These are phyloP conservation scores for Parastagonospora avenae DNA, from an alignment of 2,329 filamentous ascomycete genomes.

Conservation along the genomic window DNA sequence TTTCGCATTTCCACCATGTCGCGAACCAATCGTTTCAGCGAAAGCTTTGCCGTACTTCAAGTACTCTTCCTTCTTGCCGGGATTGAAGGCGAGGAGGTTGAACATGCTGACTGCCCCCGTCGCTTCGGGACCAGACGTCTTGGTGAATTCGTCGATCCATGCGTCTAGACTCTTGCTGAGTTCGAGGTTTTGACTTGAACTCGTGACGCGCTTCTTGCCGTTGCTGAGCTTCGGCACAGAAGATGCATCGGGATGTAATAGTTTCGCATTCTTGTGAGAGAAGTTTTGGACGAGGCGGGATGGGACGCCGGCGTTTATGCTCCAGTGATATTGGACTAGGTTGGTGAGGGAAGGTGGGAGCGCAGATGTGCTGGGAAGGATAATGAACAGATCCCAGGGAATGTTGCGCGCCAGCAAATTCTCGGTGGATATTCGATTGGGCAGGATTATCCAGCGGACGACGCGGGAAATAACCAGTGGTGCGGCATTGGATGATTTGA, in stretches of 20 bases:
- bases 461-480: conserved; percentile 53
- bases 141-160: conserved; percentile 55
- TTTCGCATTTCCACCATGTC: conserved; percentile 64
- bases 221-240: conserved; percentile 46
- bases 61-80: conserved; percentile 59
- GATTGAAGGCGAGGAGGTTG: conserved; percentile 65
- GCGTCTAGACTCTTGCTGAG: conserved; percentile 56
- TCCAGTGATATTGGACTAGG: conserved; percentile 41
- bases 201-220: conserved; percentile 26
- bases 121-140: conserved; percentile 24
- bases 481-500: conserved; percentile 40
- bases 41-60: conserved; percentile 63
- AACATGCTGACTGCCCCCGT: conserved; percentile 64
- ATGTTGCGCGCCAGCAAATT: conserved; percentile 49
- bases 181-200: conserved; percentile 58
- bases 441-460: conserved; percentile 58
- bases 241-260: conserved; percentile 46
- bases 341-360: conserved; percentile 33
- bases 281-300: conserved; percentile 49
- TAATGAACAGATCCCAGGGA: conserved; percentile 57
- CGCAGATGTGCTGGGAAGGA: conserved; percentile 39
- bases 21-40: conserved; percentile 54
- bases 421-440: conserved; percentile 49
- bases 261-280: conserved; percentile 40
- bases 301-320: conserved; percentile 51